A percentile compares a stretch with the other conserved stretches of the same genome.
phyloP scores from a whole-genome alignment of 1,284 basidiomycete genomes.

The Sporisorium iseilematis-ciliati region DNA sequence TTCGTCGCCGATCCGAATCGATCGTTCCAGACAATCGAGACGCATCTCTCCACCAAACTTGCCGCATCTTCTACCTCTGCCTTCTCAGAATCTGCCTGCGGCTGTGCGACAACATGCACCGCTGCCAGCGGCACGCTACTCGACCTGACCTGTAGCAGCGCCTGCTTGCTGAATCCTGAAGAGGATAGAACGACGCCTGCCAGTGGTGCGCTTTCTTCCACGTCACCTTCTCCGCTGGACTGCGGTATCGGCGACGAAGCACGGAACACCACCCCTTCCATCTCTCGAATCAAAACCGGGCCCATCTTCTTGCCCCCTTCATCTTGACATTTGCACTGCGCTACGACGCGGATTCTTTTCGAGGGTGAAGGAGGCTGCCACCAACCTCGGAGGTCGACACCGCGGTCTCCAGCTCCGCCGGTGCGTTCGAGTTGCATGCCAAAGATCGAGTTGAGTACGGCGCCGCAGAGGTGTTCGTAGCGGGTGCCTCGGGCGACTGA shows the following conservation, averaged over 20 bases:
- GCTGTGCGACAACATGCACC: constrained; percentile 40
- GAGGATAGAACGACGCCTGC: constrained; percentile 32
- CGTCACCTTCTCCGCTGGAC: not conserved
- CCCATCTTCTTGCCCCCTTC: constrained; percentile 83
- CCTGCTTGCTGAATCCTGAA: constrained; percentile 57
- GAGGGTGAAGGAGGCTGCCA: constrained; percentile 81
- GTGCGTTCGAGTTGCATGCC: constrained; percentile 81
- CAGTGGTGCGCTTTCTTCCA: not conserved
- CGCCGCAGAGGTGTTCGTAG: constrained; percentile 80
- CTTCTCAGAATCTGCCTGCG: not conserved
- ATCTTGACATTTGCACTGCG: constrained; percentile 79
- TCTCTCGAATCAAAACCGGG: constrained; percentile 83
- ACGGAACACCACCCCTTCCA: constrained; percentile 74
- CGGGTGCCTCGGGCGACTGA: constrained; percentile 77
- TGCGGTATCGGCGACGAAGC: constrained; percentile 12
- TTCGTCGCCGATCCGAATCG: constrained; percentile 18
- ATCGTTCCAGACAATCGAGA: constrained; percentile 46
- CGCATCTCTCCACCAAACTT: constrained; percentile 22
- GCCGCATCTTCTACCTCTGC: not conserved
- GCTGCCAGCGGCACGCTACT: constrained; percentile 48
- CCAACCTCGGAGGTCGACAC: constrained; percentile 89
- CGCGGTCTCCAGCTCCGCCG: constrained; percentile 85
- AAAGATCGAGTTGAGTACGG: constrained; percentile 76
- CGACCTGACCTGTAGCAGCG: constrained; percentile 45
- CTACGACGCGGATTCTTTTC: constrained; percentile 77